phyloP scores from a whole-genome alignment of 2,329 filamentous ascomycete genomes.

The Alternaria ethzedia region DNA sequence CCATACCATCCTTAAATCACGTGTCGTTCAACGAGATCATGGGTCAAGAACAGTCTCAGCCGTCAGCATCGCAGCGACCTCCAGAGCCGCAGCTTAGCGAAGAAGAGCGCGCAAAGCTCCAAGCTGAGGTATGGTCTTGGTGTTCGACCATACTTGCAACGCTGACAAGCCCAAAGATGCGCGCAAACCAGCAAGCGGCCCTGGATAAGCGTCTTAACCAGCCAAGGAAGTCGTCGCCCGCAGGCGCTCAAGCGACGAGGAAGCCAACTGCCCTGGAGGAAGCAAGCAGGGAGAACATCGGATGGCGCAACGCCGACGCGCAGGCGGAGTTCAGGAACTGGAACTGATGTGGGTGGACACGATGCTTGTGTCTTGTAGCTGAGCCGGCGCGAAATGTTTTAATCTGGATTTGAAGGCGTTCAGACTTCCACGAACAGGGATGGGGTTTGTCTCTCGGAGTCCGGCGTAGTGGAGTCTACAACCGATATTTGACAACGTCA shows the following conservation, averaged over 20 bases:
- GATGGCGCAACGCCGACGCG: constrained; percentile 39
- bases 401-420: neutral
- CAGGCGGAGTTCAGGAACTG: constrained; percentile 34
- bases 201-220: constrained; percentile 35
- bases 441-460: neutral
- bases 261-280: constrained; percentile 37
- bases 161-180: constrained; percentile 29
- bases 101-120: constrained; percentile 27
- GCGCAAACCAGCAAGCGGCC: constrained; percentile 39
- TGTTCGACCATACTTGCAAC: no score
- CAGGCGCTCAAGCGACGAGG: constrained; percentile 17
- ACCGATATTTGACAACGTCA: neutral
- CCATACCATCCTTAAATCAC: neutral
- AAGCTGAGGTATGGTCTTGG: constrained; percentile 27
- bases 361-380: neutral
- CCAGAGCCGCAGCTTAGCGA: constrained; percentile 32
- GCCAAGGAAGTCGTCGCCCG: constrained; percentile 21
- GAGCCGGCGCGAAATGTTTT: neutral
- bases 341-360: constrained; percentile 22
- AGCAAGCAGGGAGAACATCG: constrained; percentile 39
- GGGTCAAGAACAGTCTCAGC: constrained; percentile 36
- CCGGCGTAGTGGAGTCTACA: neutral
- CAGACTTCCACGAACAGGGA: neutral
- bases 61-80: constrained; percentile 7
- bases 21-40: neutral